Evolutionary conservation across 441 rosid species (phyloP).

Genomic region (Eutrema salsugineum): DNA sequence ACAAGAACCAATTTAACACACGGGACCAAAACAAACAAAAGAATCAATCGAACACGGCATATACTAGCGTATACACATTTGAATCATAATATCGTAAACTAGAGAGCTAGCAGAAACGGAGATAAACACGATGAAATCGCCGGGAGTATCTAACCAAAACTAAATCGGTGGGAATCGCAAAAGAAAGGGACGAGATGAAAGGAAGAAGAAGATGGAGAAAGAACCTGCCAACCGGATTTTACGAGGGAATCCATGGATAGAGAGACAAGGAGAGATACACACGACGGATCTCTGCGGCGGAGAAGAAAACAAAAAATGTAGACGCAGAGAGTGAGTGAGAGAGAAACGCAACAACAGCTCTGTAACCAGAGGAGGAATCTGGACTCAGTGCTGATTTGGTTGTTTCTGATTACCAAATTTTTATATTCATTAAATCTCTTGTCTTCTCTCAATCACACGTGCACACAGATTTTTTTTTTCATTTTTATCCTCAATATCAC

Average conservation of each 20-base stretch:
- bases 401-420: neutral
- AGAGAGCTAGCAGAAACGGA: neutral
- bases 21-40: neutral
- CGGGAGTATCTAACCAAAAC: neutral
- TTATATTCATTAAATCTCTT: neutral
- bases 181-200: neutral
- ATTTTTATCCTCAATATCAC: neutral
- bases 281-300: neutral
- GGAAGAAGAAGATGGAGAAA: neutral
- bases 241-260: slow-evolving; percentile 47
- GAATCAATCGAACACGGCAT: neutral
- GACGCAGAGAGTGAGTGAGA: neutral
- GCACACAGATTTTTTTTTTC: neutral
- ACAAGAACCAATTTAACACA: neutral
- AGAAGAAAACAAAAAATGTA: neutral
- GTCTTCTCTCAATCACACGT: slow-evolving; percentile 10
- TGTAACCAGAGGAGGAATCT: slow-evolving; percentile 15
- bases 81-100: neutral
- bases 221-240: slow-evolving; percentile 82
- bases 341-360: neutral
- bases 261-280: neutral
- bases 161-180: neutral
- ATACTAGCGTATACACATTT: neutral
- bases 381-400: neutral
- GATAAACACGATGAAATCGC: neutral